Evolutionary conservation across 2,329 filamentous ascomycete genomes (phyloP).

Genomic region (Beauveria sp.): DNA sequence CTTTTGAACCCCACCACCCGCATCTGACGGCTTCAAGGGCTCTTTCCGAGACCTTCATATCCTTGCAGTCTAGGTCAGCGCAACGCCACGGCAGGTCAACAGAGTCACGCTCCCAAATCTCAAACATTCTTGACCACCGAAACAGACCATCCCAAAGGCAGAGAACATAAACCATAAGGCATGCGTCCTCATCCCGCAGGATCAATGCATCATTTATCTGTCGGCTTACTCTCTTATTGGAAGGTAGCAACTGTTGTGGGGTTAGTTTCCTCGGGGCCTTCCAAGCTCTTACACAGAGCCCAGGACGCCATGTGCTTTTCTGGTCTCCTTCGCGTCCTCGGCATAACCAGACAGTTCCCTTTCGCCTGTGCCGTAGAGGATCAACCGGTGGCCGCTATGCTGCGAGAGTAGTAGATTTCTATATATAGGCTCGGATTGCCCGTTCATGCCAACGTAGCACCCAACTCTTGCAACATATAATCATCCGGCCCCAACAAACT

Average conservation of each 20-base stretch:
- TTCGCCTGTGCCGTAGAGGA: background rate
- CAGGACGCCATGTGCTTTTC: background rate
- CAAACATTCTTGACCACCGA: background rate
- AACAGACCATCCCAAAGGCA: background rate
- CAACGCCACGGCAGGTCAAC: too few species aligned
- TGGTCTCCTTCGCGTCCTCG: background rate
- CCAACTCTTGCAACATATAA: background rate
- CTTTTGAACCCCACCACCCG: too few species aligned
- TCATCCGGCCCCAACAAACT: background rate
- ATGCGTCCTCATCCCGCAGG: background rate
- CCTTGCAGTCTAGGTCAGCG: too few species aligned
- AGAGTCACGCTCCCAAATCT: too few species aligned
- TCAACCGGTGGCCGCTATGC: background rate
- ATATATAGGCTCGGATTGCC: background rate
- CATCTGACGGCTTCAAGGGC: too few species aligned
- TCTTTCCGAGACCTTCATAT: too few species aligned
- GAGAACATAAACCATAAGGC: background rate
- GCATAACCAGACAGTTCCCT: background rate
- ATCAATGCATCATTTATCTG: background rate
- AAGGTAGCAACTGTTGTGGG: slow-evolving; percentile 7
- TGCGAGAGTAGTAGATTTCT: background rate
- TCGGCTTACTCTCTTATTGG: slow-evolving; percentile 5
- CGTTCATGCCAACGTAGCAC: background rate
- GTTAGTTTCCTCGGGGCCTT: background rate
- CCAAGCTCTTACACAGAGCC: background rate